Conservation (phyloP, 2,329 filamentous ascomycete species). For the Truncatella angustata region DNA sequence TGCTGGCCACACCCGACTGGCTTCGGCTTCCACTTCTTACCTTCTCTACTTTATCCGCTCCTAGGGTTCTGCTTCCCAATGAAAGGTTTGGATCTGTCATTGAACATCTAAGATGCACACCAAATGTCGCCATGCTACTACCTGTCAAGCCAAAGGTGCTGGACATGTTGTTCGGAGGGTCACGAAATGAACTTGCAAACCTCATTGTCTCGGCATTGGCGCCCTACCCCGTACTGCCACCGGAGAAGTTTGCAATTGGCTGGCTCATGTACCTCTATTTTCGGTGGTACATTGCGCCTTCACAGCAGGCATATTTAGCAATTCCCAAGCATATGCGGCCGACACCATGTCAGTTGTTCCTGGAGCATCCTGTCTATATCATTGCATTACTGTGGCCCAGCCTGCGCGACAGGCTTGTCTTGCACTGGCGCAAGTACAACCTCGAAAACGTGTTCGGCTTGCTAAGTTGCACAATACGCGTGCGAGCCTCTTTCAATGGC, state of each 20-base stretch:
- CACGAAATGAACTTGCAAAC: neutral
- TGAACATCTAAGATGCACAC: neutral
- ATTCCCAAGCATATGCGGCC: constrained; percentile 1
- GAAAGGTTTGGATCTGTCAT: neutral
- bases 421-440: neutral
- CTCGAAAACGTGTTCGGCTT: neutral
- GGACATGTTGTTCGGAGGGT: neutral
- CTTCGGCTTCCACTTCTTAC: neutral
- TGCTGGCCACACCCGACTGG: neutral
- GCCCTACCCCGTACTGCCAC: neutral
- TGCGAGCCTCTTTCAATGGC: neutral
- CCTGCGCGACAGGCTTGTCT: neutral
- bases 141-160: neutral
- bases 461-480: neutral
- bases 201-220: neutral
- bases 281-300: neutral
- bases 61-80: neutral
- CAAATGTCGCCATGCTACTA: neutral
- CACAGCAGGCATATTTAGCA: neutral
- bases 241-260: neutral
- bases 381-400: neutral
- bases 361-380: neutral
- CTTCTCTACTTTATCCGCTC: neutral
- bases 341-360: neutral
- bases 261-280: constrained; percentile 1